These are phyloP conservation scores for Bruguiera gymnorhiza DNA, from an alignment of 345 rosid genomes.

Conservation along the genomic window DNA sequence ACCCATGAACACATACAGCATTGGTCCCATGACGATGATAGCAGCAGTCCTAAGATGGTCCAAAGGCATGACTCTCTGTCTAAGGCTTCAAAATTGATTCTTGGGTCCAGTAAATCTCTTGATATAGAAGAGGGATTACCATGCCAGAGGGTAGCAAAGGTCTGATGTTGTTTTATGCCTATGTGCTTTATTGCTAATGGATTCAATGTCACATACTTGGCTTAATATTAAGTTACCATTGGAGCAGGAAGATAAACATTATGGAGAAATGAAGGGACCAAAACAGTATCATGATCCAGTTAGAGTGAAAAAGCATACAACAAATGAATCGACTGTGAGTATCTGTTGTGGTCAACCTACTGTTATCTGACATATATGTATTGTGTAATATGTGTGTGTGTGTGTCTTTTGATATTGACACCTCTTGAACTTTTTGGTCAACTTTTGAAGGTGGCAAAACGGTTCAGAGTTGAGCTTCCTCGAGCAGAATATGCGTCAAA, in stretches of 20 bases:
- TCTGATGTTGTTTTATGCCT: conserved; percentile 10
- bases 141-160: conserved; percentile 42
- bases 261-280: conserved; percentile 35
- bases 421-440: conserved; percentile 3
- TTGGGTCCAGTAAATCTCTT: conserved; percentile 36
- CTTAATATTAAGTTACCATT: conserved; percentile 1
- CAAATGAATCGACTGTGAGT: conserved; percentile 50
- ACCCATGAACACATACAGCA: conserved; percentile 30
- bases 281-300: conserved; percentile 33
- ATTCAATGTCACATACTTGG: neutral
- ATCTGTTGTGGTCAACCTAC: conserved; percentile 10
- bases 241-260: conserved; percentile 41
- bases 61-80: conserved; percentile 36
- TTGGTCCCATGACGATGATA: conserved; percentile 32
- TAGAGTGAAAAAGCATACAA: conserved; percentile 27
- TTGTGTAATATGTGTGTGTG: neutral
- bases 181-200: neutral
- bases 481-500: conserved; percentile 38
- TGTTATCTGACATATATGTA: neutral
- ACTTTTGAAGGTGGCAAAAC: conserved; percentile 47
- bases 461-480: conserved; percentile 33
- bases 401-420: conserved; percentile 11
- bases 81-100: conserved; percentile 40
- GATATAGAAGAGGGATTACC: conserved; percentile 42
- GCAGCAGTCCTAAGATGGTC: conserved; percentile 26